These are phyloP conservation scores for Dunaliella primolecta DNA, from an alignment of 139 green algal species.

Conservation along the genomic window DNA sequence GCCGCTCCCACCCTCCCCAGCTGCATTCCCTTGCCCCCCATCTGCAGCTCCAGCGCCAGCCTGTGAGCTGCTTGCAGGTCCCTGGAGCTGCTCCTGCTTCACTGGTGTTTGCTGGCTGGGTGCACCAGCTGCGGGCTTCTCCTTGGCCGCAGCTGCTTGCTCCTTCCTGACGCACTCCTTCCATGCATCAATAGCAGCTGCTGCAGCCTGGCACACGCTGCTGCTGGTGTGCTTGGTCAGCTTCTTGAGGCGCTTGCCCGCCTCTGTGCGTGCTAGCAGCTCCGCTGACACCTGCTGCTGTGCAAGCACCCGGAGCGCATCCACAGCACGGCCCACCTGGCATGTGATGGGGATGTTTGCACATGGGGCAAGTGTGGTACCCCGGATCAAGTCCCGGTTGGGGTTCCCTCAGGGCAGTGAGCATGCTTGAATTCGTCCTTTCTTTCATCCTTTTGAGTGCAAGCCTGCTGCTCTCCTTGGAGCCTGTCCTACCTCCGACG, in stretches of 20 bases:
- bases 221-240: constrained; percentile 62
- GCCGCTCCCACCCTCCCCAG: neutral
- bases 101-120: neutral
- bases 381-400: no score
- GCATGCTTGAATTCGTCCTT: no score
- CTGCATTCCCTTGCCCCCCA: neutral
- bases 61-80: neutral
- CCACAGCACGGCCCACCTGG: constrained; percentile 56
- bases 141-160: constrained; percentile 10
- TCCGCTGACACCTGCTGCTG: constrained; percentile 55
- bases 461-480: no score
- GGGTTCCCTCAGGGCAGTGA: no score
- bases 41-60: neutral
- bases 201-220: constrained; percentile 51
- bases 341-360: neutral
- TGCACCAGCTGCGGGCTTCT: neutral
- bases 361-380: no score
- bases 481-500: no score
- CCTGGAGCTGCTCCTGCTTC: neutral
- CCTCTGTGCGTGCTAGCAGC: constrained; percentile 68
- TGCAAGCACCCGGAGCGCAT: constrained; percentile 55
- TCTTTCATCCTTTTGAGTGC: no score
- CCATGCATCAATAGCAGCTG: constrained; percentile 62
- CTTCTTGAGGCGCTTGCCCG: constrained; percentile 73
- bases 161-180: constrained; percentile 62